These are phyloP conservation scores for Solanum neorickii DNA, from an alignment of 257 asterid genomes.

Conservation along the genomic window DNA sequence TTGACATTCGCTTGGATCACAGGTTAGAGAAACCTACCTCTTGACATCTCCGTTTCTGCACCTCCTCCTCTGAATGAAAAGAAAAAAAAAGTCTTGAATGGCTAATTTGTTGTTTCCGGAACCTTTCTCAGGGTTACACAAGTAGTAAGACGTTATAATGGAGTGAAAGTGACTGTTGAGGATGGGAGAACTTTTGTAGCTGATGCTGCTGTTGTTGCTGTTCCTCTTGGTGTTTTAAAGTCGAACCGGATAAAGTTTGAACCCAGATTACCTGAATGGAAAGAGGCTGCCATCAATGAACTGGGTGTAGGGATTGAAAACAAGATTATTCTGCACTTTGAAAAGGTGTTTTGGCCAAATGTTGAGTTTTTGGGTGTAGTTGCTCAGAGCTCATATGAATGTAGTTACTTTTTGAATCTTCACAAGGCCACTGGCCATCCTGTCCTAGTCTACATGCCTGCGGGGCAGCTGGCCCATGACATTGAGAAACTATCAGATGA, in stretches of 20 bases:
- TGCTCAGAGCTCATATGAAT: conserved; percentile 65
- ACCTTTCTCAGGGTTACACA: conserved; percentile 51
- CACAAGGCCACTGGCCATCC: conserved; percentile 94
- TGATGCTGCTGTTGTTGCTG: conserved; percentile 83
- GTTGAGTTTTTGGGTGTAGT: conserved; percentile 96
- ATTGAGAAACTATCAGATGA: conserved; percentile 82
- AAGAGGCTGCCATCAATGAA: conserved; percentile 75
- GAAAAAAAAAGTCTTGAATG: background rate
- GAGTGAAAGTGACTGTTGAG: conserved; percentile 80
- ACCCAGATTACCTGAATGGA: conserved; percentile 92
- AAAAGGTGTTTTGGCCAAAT: conserved; percentile 87
- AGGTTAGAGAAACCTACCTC: conserved; percentile 25
- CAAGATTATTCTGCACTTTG: conserved; percentile 76
- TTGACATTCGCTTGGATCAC: conserved; percentile 77
- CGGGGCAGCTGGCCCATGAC: conserved; percentile 87
- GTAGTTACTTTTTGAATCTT: conserved; percentile 93
- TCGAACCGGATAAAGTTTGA: conserved; percentile 61
- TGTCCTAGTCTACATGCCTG: conserved; percentile 97
- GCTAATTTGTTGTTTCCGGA: background rate
- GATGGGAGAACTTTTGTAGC: conserved; percentile 75
- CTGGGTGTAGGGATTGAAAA: conserved; percentile 95
- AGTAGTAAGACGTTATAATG: conserved; percentile 59
- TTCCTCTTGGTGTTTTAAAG: conserved; percentile 91
- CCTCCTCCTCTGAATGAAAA: background rate
- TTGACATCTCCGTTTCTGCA: background rate